Conservation (phyloP, 2,329 filamentous ascomycete genomes). For the Biscogniauxia sp. region DNA sequence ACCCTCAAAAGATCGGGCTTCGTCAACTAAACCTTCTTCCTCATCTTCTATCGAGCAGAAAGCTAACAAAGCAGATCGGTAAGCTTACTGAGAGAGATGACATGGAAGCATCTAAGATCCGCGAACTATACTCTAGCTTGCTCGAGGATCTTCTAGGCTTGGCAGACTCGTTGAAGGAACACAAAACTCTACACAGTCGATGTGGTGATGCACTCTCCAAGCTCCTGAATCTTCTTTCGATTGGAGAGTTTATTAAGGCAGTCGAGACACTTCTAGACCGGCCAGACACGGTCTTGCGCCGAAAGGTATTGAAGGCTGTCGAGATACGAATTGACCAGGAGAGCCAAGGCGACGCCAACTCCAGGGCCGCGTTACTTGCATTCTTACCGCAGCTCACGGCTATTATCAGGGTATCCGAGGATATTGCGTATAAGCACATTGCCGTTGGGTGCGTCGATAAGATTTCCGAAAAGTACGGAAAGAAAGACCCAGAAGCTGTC, state of each 20-base stretch:
- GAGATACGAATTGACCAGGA: conserved; percentile 76
- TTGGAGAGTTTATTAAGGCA: conserved; percentile 84
- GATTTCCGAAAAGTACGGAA: conserved; percentile 92
- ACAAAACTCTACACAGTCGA: conserved; percentile 53
- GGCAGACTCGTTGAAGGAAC: conserved; percentile 60
- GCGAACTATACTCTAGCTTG: conserved; percentile 66
- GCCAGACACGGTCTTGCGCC: conserved; percentile 70
- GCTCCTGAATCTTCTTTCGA: conserved; percentile 80
- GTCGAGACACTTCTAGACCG: conserved; percentile 78
- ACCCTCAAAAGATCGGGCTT: conserved; percentile 50
- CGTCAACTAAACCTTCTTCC: conserved; percentile 57
- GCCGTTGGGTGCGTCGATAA: conserved; percentile 88
- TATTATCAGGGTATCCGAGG: conserved; percentile 70
- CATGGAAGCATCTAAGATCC: conserved; percentile 64
- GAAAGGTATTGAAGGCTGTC: conserved; percentile 77
- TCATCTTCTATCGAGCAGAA: conserved; percentile 56
- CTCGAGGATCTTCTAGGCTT: conserved; percentile 65
- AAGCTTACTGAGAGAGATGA: conserved; percentile 60
- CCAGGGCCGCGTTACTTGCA: conserved; percentile 68
- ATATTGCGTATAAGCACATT: conserved; percentile 76
- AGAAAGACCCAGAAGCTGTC: conserved; percentile 79
- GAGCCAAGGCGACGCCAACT: conserved; percentile 64
- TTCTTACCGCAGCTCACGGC: conserved; percentile 77
- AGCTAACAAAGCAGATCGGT: conserved; percentile 54
- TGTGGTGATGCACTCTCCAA: conserved; percentile 73